phyloP scores from a whole-genome alignment of 2,329 filamentous ascomycete genomes.

The Didymosphaeria variabile region DNA sequence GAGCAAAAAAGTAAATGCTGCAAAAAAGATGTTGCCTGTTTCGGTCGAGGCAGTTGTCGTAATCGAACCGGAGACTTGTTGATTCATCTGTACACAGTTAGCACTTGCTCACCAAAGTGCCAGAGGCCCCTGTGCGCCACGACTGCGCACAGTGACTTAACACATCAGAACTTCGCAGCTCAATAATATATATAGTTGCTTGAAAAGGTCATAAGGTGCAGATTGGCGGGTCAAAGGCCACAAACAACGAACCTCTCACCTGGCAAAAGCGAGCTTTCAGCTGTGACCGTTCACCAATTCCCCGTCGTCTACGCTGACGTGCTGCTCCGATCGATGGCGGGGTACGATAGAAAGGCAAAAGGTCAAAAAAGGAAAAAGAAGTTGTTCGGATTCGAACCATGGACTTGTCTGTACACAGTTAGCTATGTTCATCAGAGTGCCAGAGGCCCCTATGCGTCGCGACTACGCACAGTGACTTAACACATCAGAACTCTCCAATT shows the following conservation, averaged over 20 bases:
- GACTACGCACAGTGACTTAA: neutral
- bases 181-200: neutral
- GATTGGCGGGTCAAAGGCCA: neutral
- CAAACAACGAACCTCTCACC: neutral
- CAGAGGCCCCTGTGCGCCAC: neutral
- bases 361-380: no score
- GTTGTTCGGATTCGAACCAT: no score
- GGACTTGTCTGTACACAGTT: no score
- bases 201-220: neutral
- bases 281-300: neutral
- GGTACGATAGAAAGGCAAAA: no score
- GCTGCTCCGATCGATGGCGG: no score
- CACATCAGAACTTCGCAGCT: neutral
- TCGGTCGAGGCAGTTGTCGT: constrained; percentile 1
- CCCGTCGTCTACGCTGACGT: neutral
- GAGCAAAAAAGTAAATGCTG: neutral
- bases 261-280: neutral
- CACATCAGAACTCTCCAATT: neutral
- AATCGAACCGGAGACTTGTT: constrained; percentile 2
- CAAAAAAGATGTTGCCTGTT: neutral
- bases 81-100: neutral
- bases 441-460: neutral
- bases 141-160: neutral
- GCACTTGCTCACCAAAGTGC: neutral
- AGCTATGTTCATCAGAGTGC: neutral